These are phyloP conservation scores for Bodo saltans DNA, from an alignment of 78 protist genomes.

Conservation along the genomic window DNA sequence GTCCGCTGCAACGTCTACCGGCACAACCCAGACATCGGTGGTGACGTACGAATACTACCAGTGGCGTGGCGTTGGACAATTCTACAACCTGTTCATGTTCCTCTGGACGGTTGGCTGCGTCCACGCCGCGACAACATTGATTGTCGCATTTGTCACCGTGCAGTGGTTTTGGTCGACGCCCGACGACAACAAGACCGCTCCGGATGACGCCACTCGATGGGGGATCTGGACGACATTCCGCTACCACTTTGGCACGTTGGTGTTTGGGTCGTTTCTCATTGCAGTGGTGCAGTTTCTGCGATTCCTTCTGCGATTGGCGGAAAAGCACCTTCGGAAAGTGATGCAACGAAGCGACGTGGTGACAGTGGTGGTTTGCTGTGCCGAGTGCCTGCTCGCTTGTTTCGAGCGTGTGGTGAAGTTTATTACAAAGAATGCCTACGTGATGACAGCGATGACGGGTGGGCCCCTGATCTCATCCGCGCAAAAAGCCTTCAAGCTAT, in stretches of 20 bases:
- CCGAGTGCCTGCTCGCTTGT: conserved; percentile 19
- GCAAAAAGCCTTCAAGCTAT: background rate
- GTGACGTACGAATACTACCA: background rate
- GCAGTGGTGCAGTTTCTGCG: conserved; percentile 38
- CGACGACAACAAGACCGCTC: conserved; percentile 8
- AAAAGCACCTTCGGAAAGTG: background rate
- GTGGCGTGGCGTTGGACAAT: background rate
- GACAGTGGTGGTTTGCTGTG: too few species aligned
- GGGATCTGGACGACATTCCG: background rate
- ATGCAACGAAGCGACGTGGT: too few species aligned
- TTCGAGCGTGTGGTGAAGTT: conserved; percentile 41
- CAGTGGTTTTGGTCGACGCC: conserved; percentile 18
- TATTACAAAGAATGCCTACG: conserved; percentile 43
- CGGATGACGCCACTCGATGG: background rate
- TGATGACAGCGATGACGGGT: conserved; percentile 38
- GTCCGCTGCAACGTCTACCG: too few species aligned
- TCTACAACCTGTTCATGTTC: conserved; percentile 29
- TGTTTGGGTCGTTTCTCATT: conserved; percentile 46
- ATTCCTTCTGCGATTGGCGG: conserved; percentile 1
- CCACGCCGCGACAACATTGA: background rate
- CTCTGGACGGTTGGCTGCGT: background rate
- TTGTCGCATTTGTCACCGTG: background rate
- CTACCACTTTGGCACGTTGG: conserved; percentile 45
- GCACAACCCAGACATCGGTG: too few species aligned
- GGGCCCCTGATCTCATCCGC: background rate